Evolutionary conservation across 2,329 filamentous ascomycete species (phyloP).

Genomic region (Colletotrichum tanaceti): DNA sequence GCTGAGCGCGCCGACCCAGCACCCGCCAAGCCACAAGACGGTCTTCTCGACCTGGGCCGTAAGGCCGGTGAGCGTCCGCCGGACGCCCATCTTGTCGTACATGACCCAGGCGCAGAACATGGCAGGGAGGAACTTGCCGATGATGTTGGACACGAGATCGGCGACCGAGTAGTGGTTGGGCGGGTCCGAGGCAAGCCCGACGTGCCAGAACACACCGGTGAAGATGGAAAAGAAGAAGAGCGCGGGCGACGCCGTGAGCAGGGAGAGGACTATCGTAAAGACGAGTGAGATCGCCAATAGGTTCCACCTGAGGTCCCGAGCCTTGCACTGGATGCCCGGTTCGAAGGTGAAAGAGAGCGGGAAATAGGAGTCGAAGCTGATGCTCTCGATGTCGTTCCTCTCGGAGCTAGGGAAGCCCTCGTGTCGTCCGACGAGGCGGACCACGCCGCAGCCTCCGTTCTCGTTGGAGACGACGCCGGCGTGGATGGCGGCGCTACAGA

Average conservation of each 20-base stretch:
- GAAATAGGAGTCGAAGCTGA: slow-evolving; percentile 88
- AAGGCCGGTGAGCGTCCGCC: slow-evolving; percentile 76
- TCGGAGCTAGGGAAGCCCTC: slow-evolving; percentile 71
- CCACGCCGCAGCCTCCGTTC: slow-evolving; percentile 84
- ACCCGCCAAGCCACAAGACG: slow-evolving; percentile 87
- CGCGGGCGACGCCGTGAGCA: slow-evolving; percentile 82
- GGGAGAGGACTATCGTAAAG: slow-evolving; percentile 80
- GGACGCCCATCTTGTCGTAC: slow-evolving; percentile 83
- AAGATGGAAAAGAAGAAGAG: slow-evolving; percentile 90
- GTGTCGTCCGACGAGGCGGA: slow-evolving; percentile 77
- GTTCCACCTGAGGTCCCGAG: slow-evolving; percentile 85
- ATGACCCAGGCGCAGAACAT: slow-evolving; percentile 89
- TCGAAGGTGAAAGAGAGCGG: slow-evolving; percentile 87
- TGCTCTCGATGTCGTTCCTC: slow-evolving; percentile 79
- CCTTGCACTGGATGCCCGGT: slow-evolving; percentile 71
- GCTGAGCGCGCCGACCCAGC: slow-evolving; percentile 90
- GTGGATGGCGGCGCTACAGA: slow-evolving; percentile 87
- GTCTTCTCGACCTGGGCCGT: slow-evolving; percentile 91
- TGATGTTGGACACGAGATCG: slow-evolving; percentile 78
- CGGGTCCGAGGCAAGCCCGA: slow-evolving; percentile 89
- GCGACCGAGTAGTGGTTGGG: slow-evolving; percentile 76
- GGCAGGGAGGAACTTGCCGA: slow-evolving; percentile 87
- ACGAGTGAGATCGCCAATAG: slow-evolving; percentile 83
- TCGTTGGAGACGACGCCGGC: slow-evolving; percentile 79
- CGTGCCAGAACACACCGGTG: slow-evolving; percentile 85